Conservation (phyloP, 306 rosid species). For the Lagenaria siceraria region DNA sequence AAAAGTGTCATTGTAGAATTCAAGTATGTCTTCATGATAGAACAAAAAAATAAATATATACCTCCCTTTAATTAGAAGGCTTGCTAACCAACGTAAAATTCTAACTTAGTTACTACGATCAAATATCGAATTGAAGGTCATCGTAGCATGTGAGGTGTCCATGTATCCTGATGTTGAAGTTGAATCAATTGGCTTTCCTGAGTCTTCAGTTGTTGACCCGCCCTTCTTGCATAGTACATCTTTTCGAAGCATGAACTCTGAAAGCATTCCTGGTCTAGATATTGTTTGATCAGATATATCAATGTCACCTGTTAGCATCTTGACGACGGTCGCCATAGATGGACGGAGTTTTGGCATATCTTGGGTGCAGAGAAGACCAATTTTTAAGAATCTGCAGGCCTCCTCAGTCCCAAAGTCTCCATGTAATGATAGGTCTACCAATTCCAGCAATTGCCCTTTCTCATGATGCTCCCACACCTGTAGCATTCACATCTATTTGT, state of each 20-base stretch:
- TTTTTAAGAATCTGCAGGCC: slow-evolving; percentile 46
- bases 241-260: slow-evolving; percentile 29
- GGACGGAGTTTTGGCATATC: slow-evolving; percentile 71
- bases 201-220: slow-evolving; percentile 12
- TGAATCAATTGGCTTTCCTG: slow-evolving; percentile 22
- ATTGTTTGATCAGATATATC: slow-evolving; percentile 31
- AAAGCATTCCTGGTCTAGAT: slow-evolving; percentile 53
- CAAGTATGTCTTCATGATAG: not conserved
- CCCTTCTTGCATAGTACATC: slow-evolving; percentile 14
- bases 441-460: slow-evolving; percentile 36
- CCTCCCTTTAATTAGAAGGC: not conserved
- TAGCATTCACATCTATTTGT: not conserved
- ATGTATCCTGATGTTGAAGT: slow-evolving; percentile 25
- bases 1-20: not conserved
- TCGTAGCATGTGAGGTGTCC: slow-evolving; percentile 33
- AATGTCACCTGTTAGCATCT: slow-evolving; percentile 48
- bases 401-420: slow-evolving; percentile 32
- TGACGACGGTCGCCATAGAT: slow-evolving; percentile 46
- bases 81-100: not conserved
- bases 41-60: not conserved
- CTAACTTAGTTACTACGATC: slow-evolving; percentile 34
- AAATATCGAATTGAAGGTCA: slow-evolving; percentile 60
- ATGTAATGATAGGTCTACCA: slow-evolving; percentile 29
- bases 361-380: slow-evolving; percentile 76
- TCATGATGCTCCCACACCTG: slow-evolving; percentile 60